A percentile compares a stretch with the other conserved stretches of the same genome.
These are phyloP conservation scores for Aspergillus pseudonomiae DNA, from an alignment of 2,329 filamentous ascomycete species.

Conservation along the genomic window DNA sequence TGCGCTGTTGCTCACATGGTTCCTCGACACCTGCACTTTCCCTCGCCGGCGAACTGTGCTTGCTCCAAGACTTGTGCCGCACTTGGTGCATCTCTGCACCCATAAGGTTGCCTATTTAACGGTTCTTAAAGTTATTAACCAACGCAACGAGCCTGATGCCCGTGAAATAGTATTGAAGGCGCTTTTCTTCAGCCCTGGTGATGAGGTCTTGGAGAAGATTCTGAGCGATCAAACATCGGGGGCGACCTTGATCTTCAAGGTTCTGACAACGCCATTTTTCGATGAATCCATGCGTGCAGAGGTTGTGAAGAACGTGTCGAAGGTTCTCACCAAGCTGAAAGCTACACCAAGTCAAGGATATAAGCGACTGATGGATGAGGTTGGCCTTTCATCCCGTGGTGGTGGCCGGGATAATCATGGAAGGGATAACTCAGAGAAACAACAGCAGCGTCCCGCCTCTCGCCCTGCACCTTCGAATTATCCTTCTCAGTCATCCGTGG, in stretches of 20 bases:
- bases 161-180: constrained; percentile 87
- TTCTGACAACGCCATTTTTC: constrained; percentile 94
- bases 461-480: constrained; percentile 44
- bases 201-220: constrained; percentile 86
- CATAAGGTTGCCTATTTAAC: constrained; percentile 98
- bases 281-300: constrained; percentile 87
- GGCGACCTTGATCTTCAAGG: constrained; percentile 96
- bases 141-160: constrained; percentile 90
- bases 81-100: constrained; percentile 92
- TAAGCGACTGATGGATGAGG: constrained; percentile 98
- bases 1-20: constrained; percentile 92
- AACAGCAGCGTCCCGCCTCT: constrained; percentile 46
- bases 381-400: constrained; percentile 71
- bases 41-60: constrained; percentile 87
- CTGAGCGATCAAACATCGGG: constrained; percentile 89
- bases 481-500: constrained; percentile 39
- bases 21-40: constrained; percentile 96
- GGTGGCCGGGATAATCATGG: constrained; percentile 43
- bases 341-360: constrained; percentile 94
- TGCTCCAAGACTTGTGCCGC: constrained; percentile 87
- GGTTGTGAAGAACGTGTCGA: constrained; percentile 89
- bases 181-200: constrained; percentile 86
- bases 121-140: constrained; percentile 97
- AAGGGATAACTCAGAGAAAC: constrained; percentile 45
- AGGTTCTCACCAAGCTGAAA: constrained; percentile 85